Evolutionary conservation across 345 rosid genomes (phyloP).

Genomic region (Zanthoxylum bungeanum): DNA sequence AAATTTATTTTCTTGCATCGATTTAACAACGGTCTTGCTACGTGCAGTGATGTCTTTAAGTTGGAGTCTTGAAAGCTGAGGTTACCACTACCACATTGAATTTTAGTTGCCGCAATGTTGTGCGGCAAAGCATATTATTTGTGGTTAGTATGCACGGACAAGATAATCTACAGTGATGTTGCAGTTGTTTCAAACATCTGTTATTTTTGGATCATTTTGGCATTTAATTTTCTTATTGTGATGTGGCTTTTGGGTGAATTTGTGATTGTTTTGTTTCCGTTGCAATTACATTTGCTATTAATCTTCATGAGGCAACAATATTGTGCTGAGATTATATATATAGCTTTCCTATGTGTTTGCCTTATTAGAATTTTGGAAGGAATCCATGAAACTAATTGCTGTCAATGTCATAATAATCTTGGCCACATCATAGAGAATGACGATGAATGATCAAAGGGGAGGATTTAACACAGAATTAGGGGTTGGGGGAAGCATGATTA

Average conservation of each 20-base stretch:
- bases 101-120: background rate
- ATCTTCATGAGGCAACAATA: too few relatives aligned
- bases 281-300: background rate
- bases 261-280: background rate
- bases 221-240: background rate
- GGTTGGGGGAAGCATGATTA: too few relatives aligned
- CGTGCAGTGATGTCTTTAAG: constrained; percentile 9
- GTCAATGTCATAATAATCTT: too few relatives aligned
- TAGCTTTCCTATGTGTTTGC: too few relatives aligned
- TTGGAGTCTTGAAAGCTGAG: background rate
- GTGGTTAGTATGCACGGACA: background rate
- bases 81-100: background rate
- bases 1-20: too few relatives aligned
- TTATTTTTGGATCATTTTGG: background rate
- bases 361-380: too few relatives aligned
- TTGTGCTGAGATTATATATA: too few relatives aligned
- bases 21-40: background rate
- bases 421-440: too few relatives aligned
- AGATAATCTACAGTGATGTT: background rate
- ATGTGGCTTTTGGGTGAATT: background rate
- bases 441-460: too few relatives aligned
- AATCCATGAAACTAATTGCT: too few relatives aligned
- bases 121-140: background rate
- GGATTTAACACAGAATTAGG: too few relatives aligned
- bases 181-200: too few relatives aligned